Evolutionary conservation across 2,329 filamentous ascomycete species (phyloP), one percentile per base, ranked within the genome.

Genomic region (Monilinia fructigena): DNA sequence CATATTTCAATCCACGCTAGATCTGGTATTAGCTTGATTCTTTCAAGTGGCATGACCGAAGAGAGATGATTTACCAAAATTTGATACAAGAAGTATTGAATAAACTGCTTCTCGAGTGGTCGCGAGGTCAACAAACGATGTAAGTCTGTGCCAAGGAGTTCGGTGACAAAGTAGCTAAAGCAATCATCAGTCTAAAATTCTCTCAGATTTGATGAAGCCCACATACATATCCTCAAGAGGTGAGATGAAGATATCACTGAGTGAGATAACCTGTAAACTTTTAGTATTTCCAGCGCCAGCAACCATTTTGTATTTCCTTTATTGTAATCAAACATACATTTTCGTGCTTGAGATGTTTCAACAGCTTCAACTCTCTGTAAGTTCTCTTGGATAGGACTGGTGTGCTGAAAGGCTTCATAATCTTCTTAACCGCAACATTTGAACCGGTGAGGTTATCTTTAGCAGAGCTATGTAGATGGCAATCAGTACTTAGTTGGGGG

Each of bases 371-470:
- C 80, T 99, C 95, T 76, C 95, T 89, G 79, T 99, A 99, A 72
- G 95, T 99, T 77, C 95, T 87, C 84, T 99, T 99, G 67, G 95
- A 95, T 58, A 99, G 85, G 67, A 99, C 95, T 1, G 95, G 93
- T n/a, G 95, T 99, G 84, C 93, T 97, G 81, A 99, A 99, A 12
- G 95, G 95, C 84, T 98, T 99, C 94, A 99, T 98, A 77, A 99
- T 99, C 87, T 99, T 99, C 86, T 99, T 99, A 78, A 99, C 93
- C 68, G 95, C 95, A 69, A 99, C 95, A 80, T 93, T 93, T 80
- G 97, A 93, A 78, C 87, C 91, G 68, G 95, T 98, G 80, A 99
- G 92, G 82, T 98, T 93, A 79, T 99, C 95, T 81, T 93, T 94
- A 67, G 95, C 95, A 71, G 95, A 98, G 81, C 94, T 98, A 78